Evolutionary conservation across 2,329 filamentous ascomycete genomes (phyloP).

Genomic region (Stagonosporopsis rhizophila): DNA sequence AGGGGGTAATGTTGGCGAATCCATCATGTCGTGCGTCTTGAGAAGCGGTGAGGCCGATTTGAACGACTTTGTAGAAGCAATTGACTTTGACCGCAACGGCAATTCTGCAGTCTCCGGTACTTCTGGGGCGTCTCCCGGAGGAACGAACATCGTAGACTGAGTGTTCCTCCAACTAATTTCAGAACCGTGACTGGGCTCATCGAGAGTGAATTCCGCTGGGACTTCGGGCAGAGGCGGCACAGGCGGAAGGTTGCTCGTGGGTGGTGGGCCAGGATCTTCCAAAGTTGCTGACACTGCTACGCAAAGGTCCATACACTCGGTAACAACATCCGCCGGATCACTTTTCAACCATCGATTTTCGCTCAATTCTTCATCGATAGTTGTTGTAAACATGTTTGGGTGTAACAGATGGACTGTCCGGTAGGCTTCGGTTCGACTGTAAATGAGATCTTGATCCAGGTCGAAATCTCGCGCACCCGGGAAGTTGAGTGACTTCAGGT

Average conservation of each 20-base stretch:
- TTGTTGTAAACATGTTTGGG: slow-evolving; percentile 83
- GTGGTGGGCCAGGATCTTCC: slow-evolving; percentile 57
- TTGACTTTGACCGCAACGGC: slow-evolving; percentile 38
- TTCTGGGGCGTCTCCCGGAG: slow-evolving; percentile 34
- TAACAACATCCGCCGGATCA: slow-evolving; percentile 79
- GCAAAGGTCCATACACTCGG: slow-evolving; percentile 78
- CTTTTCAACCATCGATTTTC: slow-evolving; percentile 82
- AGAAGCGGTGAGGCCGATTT: slow-evolving; percentile 57
- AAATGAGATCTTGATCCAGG: slow-evolving; percentile 78
- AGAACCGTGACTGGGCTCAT: slow-evolving; percentile 45
- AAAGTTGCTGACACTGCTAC: slow-evolving; percentile 52
- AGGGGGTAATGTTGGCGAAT: slow-evolving; percentile 70
- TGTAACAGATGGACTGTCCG: slow-evolving; percentile 76
- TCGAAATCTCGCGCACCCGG: slow-evolving; percentile 76
- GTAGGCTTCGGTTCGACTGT: slow-evolving; percentile 77
- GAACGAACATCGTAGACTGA: slow-evolving; percentile 58
- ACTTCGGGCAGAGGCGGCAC: slow-evolving; percentile 50
- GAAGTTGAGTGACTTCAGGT: slow-evolving; percentile 75
- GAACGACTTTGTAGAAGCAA: slow-evolving; percentile 42
- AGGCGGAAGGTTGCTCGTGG: slow-evolving; percentile 56
- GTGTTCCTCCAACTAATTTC: slow-evolving; percentile 62
- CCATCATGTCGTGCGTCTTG: slow-evolving; percentile 53
- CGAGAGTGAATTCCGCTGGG: slow-evolving; percentile 43
- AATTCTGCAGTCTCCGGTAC: slow-evolving; percentile 29
- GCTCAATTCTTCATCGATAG: slow-evolving; percentile 78